Percentiles rank a stretch among this genome's conserved stretches.
Evolutionary conservation across 148 eudicot genomes (phyloP).

Genomic region (Silene uniflora): DNA sequence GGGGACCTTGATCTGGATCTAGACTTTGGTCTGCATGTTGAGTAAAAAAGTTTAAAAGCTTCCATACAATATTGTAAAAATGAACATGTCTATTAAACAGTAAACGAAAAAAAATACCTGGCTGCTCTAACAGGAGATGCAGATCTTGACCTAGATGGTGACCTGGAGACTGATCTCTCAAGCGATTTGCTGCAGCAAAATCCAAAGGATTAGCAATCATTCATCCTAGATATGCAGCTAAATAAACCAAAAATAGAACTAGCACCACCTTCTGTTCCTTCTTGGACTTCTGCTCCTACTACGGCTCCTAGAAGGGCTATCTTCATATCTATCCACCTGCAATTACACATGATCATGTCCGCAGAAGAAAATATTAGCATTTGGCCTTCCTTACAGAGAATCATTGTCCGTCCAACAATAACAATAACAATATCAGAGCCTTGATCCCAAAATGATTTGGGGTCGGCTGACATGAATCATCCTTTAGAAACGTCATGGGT

Average conservation of each 20-base stretch:
- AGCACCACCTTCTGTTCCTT: conserved; percentile 55
- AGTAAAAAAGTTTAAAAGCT: background rate
- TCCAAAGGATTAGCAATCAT: conserved; percentile 11
- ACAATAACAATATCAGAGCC: no score
- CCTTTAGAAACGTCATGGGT: no score
- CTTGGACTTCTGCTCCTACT: conserved; percentile 52
- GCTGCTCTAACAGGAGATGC: conserved; percentile 66
- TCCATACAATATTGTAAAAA: background rate
- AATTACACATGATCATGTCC: conserved; percentile 7
- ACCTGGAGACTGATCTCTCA: conserved; percentile 64
- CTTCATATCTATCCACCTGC: conserved; percentile 65
- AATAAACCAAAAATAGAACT: background rate
- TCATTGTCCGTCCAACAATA: no score
- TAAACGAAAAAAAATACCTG: conserved; percentile 41
- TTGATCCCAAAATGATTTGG: no score
- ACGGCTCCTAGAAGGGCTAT: conserved; percentile 70
- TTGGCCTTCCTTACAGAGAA: background rate
- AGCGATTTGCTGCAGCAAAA: conserved; percentile 52
- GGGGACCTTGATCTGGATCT: conserved; percentile 44
- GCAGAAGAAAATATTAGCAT: background rate
- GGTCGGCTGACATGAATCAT: no score
- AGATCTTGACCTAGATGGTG: conserved; percentile 67
- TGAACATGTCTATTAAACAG: background rate
- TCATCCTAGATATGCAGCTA: background rate
- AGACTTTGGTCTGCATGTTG: conserved; percentile 35